Evolutionary conservation across 345 rosid species (phyloP).

Genomic region (Lepidium sativum): DNA sequence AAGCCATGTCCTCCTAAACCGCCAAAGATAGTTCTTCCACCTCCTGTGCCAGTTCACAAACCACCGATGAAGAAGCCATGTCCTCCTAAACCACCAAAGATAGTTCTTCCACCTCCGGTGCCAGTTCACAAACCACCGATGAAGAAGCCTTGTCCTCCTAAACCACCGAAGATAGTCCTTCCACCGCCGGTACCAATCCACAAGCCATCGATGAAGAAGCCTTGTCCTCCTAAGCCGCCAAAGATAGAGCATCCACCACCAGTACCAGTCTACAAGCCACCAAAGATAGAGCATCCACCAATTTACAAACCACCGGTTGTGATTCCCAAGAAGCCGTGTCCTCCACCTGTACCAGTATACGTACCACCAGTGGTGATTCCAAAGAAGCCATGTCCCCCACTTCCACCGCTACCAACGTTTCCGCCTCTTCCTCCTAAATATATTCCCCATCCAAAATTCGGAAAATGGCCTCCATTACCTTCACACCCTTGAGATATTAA

Average conservation of each 20-base stretch:
- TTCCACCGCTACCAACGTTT: slow-evolving; percentile 33
- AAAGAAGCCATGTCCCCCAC: slow-evolving; percentile 30
- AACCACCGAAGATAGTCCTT: neutral
- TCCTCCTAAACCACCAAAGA: slow-evolving; percentile 11
- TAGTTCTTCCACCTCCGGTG: slow-evolving; percentile 7
- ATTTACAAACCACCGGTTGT: slow-evolving; percentile 1
- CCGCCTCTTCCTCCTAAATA: slow-evolving; percentile 53
- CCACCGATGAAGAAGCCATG: slow-evolving; percentile 8
- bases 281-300: slow-evolving; percentile 18
- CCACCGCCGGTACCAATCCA: slow-evolving; percentile 21
- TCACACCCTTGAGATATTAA: slow-evolving; percentile 24
- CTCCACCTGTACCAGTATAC: slow-evolving; percentile 23
- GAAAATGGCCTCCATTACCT: slow-evolving; percentile 42
- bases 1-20: too few species aligned
- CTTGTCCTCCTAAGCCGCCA: slow-evolving; percentile 6
- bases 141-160: too few species aligned
- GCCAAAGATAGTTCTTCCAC: too few species aligned
- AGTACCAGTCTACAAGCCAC: too few species aligned
- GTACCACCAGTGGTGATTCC: slow-evolving; percentile 10
- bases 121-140: slow-evolving; percentile 20
- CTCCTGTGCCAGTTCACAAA: too few species aligned
- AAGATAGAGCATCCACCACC: slow-evolving; percentile 23
- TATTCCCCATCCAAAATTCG: slow-evolving; percentile 38
- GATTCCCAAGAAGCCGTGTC: slow-evolving; percentile 29
- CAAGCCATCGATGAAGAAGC: slow-evolving; percentile 19